These are phyloP conservation scores for Suhomyces taliae DNA, from an alignment of 1,139 yeast species.

Conservation along the genomic window DNA sequence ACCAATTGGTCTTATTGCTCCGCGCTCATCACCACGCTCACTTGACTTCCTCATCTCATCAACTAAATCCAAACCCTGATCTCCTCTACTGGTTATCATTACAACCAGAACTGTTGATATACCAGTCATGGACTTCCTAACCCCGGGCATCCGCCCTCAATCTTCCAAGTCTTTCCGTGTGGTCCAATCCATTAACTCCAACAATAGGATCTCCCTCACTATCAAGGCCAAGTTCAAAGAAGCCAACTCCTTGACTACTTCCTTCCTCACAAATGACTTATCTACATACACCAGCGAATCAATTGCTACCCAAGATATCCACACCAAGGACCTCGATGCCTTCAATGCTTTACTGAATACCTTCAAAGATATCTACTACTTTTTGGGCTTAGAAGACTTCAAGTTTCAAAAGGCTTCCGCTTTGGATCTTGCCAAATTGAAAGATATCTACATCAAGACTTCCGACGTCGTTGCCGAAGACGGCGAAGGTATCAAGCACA, in stretches of 20 bases:
- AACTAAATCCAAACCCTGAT: too few species aligned
- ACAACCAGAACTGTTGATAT: too few species aligned
- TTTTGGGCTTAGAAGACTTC: conserved; percentile 26
- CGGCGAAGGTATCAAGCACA: conserved; percentile 3
- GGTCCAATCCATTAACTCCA: conserved; percentile 15
- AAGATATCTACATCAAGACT: conserved; percentile 10
- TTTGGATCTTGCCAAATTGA: conserved; percentile 17
- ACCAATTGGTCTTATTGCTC: too few species aligned
- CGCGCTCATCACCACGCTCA: too few species aligned
- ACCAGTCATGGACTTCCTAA: conserved; percentile 15
- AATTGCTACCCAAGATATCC: neutral
- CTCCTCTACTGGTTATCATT: too few species aligned
- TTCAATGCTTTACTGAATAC: conserved; percentile 21
- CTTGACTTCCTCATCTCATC: too few species aligned
- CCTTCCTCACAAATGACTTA: conserved; percentile 14
- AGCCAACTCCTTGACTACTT: conserved; percentile 12
- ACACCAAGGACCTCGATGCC: conserved; percentile 1
- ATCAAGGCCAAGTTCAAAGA: conserved; percentile 14
- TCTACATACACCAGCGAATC: conserved; percentile 4
- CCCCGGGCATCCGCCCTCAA: conserved; percentile 17
- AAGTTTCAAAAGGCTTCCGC: conserved; percentile 18
- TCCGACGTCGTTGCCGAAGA: neutral
- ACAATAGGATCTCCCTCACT: conserved; percentile 15
- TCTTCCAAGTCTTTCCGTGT: conserved; percentile 12
- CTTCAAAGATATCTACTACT: conserved; percentile 26